Evolutionary conservation across 2,329 filamentous ascomycete species (phyloP), one percentile per base, ranked within the genome.

Genomic region (Cytospora piceicola): DNA sequence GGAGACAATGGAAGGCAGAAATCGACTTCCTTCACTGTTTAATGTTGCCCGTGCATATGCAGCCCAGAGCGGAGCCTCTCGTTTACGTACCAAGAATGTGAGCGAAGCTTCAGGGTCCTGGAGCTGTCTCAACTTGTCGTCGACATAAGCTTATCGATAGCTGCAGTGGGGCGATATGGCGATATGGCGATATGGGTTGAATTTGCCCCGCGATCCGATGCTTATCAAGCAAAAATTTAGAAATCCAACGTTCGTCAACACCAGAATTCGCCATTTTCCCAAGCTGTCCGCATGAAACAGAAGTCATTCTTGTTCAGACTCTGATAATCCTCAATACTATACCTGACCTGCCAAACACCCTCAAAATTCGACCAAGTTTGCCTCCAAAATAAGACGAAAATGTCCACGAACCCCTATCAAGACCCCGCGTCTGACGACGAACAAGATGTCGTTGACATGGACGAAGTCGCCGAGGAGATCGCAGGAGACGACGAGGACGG

Each of bases 401-500:
- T 72, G 70, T 65, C 71, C 24, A 67, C 70, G 36, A 64, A 73
- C 69, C 75, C 77, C 68, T 76, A 80, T 63, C 74, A 77, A 65
- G 71, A 80, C 69, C 78, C 79, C 61, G 74, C 78, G 63, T 70
- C 70, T 54, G 83, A 88, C 68, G 85, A 87, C 62, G 86, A 90
- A 68, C 86, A 89, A 71, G 89, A 88, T 70, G 89, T 94, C 79
- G 86, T 96, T 69, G 88, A 89, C 72, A 86, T 87, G 63, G 89
- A 91, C 46, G 94, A 97, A 70, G 90, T 88, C 3, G 90, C 87
- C 32, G 93, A 96, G 79, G 89, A 95, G 76, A 84, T 93, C 63
- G 75, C 67, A 88, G 85, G 59, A 54, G 85, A 85, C 55, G 82
- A 82, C 54, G 84, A 78, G n/a, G 84, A 86, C 61, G 79, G 72